These are phyloP conservation scores for Mortierella sp. DNA, from an alignment of 371 early-diverging fungal genomes.

Conservation along the genomic window DNA sequence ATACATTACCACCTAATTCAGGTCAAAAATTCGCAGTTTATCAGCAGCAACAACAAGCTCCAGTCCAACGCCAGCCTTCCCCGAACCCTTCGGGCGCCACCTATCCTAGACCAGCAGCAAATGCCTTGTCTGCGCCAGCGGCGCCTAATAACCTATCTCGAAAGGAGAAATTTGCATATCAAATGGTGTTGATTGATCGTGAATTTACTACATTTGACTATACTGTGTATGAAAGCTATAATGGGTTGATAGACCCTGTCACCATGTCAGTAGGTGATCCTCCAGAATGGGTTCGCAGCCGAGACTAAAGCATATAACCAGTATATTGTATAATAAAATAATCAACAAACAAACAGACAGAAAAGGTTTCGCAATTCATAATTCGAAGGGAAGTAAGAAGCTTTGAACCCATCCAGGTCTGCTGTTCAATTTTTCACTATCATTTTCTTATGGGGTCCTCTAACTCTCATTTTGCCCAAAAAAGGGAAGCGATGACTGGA, in stretches of 20 bases:
- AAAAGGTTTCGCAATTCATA: too few species aligned
- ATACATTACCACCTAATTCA: not conserved
- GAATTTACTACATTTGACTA: slow-evolving; percentile 75
- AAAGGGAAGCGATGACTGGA: too few species aligned
- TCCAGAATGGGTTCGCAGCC: slow-evolving; percentile 72
- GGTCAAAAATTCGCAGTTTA: slow-evolving; percentile 3
- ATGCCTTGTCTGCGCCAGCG: slow-evolving; percentile 6
- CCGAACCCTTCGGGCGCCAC: slow-evolving; percentile 1
- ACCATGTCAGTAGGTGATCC: slow-evolving; percentile 78
- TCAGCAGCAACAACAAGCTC: slow-evolving; percentile 12
- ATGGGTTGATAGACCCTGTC: slow-evolving; percentile 72
- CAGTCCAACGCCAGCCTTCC: slow-evolving; percentile 23
- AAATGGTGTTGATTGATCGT: slow-evolving; percentile 65
- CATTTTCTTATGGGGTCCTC: too few species aligned
- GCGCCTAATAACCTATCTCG: slow-evolving; percentile 26
- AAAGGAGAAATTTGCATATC: slow-evolving; percentile 45
- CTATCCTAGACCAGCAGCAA: slow-evolving; percentile 12
- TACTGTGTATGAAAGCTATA: slow-evolving; percentile 74
- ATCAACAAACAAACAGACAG: too few species aligned
- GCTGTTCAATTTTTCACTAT: too few species aligned
- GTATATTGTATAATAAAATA: not conserved
- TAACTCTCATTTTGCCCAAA: too few species aligned
- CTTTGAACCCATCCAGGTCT: too few species aligned
- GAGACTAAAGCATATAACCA: slow-evolving; percentile 14
- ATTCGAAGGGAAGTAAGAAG: too few species aligned